Conservation (phyloP, 2,329 filamentous ascomycete species). For the Niveomyces coronatus region DNA sequence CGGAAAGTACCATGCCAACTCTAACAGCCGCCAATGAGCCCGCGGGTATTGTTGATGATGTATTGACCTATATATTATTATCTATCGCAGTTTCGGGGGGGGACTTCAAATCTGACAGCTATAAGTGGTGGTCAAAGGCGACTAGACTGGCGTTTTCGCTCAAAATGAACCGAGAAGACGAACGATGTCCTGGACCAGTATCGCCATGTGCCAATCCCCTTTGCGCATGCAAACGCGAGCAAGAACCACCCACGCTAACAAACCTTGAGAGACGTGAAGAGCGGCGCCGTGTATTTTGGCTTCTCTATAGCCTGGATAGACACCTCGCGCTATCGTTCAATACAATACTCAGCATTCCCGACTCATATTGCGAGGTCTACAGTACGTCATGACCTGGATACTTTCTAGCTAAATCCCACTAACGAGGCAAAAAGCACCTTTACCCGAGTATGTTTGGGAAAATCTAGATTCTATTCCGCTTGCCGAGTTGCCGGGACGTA, state of each 20-base stretch:
- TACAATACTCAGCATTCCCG: conserved; percentile 30
- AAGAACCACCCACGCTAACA: conserved; percentile 16
- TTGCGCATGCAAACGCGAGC: conserved; percentile 21
- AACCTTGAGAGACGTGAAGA: conserved; percentile 35
- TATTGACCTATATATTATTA: conserved; percentile 34
- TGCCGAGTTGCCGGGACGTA: conserved; percentile 21
- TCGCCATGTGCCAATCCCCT: conserved; percentile 22
- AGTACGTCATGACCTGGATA: conserved; percentile 14
- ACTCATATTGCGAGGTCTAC: conserved; percentile 34
- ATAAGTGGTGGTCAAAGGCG: conserved; percentile 38
- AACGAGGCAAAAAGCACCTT: conserved; percentile 19
- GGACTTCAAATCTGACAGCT: conserved; percentile 37
- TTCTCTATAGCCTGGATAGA: conserved; percentile 35
- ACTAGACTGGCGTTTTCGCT: conserved; percentile 27
- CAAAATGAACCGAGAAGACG: conserved; percentile 29
- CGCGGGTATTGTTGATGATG: conserved; percentile 27
- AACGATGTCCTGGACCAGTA: conserved; percentile 18
- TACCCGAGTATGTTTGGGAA: conserved; percentile 32
- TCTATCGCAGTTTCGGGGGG: conserved; percentile 35
- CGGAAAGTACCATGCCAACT: conserved; percentile 16
- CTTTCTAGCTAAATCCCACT: not conserved
- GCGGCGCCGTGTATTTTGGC: conserved; percentile 36
- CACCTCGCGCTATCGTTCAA: conserved; percentile 39
- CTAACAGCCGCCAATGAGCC: conserved; percentile 25
- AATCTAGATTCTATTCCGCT: conserved; percentile 23